A percentile compares a stretch with the other conserved stretches of the same genome.
Evolutionary conservation across 176 grass and related monocot genomes (phyloP).

Genomic region (Hordeum marinum): DNA sequence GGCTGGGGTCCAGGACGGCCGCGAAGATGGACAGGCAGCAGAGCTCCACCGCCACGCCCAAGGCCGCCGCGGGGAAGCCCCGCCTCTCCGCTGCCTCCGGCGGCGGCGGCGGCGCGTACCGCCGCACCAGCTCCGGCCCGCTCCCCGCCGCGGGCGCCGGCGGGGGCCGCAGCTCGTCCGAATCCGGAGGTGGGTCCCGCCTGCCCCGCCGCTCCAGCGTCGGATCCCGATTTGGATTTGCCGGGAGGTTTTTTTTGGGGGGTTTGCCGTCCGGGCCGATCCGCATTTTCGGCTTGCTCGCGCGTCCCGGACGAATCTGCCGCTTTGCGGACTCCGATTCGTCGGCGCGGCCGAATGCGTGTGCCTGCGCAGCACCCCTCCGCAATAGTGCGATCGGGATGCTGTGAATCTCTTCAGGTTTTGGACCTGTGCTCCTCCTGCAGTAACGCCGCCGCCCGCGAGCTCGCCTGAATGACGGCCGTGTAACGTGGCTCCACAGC

Average conservation of each 20-base stretch:
- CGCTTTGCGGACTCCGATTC: neutral
- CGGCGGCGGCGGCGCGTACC: conserved; percentile 35
- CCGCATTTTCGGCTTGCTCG: conserved; percentile 22
- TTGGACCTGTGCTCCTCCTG: neutral
- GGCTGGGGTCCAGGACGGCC: conserved; percentile 34
- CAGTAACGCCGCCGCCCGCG: neutral
- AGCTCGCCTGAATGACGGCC: neutral
- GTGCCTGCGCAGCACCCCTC: too few species aligned
- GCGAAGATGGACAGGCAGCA: conserved; percentile 71
- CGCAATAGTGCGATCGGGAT: neutral
- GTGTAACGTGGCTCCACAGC: neutral
- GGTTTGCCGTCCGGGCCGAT: conserved; percentile 13
- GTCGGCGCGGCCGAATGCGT: neutral
- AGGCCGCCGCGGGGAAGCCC: conserved; percentile 56
- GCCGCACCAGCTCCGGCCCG: conserved; percentile 58
- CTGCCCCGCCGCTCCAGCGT: too few species aligned
- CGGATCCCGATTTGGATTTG: conserved; percentile 43
- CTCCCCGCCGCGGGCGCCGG: conserved; percentile 26
- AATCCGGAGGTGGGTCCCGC: conserved; percentile 65
- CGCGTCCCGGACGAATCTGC: neutral
- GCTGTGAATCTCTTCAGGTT: neutral
- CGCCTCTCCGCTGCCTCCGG: conserved; percentile 40
- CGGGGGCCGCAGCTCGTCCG: conserved; percentile 17
- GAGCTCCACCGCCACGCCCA: conserved; percentile 56
- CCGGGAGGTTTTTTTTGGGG: neutral